phyloP scores from a whole-genome alignment of 768 basidiomycete species.

The Termitomyces titanicus region DNA sequence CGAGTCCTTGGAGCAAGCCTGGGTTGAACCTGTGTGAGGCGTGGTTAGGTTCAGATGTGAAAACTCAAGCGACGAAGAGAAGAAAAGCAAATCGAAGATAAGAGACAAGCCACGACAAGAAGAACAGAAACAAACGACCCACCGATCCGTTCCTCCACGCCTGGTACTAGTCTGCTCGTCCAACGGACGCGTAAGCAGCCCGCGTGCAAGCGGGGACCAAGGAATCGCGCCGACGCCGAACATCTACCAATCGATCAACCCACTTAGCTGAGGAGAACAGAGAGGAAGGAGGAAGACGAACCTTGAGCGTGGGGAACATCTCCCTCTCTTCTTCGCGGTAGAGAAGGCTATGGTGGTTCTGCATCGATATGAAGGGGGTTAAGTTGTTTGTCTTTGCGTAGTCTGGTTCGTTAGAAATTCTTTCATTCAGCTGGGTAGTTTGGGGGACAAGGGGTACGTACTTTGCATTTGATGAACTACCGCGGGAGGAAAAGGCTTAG shows the following conservation, averaged over 20 bases:
- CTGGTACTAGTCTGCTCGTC: slow-evolving; percentile 29
- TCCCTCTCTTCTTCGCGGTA: slow-evolving; percentile 67
- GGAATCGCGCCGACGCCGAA: slow-evolving; percentile 55
- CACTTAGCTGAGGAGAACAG: too few relatives aligned
- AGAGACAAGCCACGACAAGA: too few relatives aligned
- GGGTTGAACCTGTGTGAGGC: neutral
- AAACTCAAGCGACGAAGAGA: too few relatives aligned
- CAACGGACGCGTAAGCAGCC: slow-evolving; percentile 39
- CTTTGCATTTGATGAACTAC: slow-evolving; percentile 61
- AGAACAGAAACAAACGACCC: slow-evolving; percentile 2
- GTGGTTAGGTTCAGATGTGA: too few relatives aligned
- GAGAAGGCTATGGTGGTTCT: slow-evolving; percentile 59
- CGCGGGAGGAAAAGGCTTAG: too few relatives aligned
- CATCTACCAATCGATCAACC: slow-evolving; percentile 23
- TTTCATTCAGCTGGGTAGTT: neutral
- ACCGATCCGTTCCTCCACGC: slow-evolving; percentile 36
- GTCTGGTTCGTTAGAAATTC: too few relatives aligned
- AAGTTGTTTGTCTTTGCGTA: slow-evolving; percentile 57
- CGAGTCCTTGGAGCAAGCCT: slow-evolving; percentile 20
- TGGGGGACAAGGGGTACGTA: slow-evolving; percentile 18
- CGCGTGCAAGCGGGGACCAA: slow-evolving; percentile 58
- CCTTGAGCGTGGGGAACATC: slow-evolving; percentile 59
- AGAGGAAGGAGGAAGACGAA: slow-evolving; percentile 1
- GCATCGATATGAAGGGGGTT: slow-evolving; percentile 66
- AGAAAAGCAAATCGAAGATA: too few relatives aligned